Evolutionary conservation across 2,329 filamentous ascomycete genomes (phyloP).

Genomic region (Cladosporium sp.): DNA sequence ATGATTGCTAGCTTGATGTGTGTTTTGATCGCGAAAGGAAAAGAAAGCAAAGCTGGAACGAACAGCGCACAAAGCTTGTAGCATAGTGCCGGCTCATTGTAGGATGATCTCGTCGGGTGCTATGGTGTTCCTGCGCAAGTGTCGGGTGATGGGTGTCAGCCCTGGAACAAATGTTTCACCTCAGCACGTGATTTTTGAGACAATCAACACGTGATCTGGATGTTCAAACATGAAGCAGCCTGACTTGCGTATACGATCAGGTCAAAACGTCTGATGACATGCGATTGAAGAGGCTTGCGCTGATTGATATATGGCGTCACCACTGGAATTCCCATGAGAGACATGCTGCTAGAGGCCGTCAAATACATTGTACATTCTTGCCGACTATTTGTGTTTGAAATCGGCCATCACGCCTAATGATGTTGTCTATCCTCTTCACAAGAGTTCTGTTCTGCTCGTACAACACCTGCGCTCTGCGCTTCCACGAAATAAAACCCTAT

Average conservation of each 20-base stretch:
- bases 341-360: no score
- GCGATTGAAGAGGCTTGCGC: no score
- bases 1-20: not conserved
- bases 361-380: no score
- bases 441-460: not conserved
- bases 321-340: no score
- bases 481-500: not conserved
- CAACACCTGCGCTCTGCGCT: not conserved
- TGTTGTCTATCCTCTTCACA: no score
- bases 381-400: no score
- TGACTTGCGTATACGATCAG: no score
- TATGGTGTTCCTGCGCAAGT: not conserved
- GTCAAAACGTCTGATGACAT: no score
- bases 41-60: not conserved
- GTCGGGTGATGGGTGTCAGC: slow-evolving; percentile 5
- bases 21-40: not conserved
- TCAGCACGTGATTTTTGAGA: not conserved
- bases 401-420: no score
- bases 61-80: no score
- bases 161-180: slow-evolving; percentile 10
- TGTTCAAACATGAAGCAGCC: not conserved
- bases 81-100: not conserved
- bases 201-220: not conserved
- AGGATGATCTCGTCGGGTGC: slow-evolving; percentile 6
- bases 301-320: no score